Conservation (phyloP, 495 filamentous ascomycete genomes). For the Aspergillus asperescens region DNA sequence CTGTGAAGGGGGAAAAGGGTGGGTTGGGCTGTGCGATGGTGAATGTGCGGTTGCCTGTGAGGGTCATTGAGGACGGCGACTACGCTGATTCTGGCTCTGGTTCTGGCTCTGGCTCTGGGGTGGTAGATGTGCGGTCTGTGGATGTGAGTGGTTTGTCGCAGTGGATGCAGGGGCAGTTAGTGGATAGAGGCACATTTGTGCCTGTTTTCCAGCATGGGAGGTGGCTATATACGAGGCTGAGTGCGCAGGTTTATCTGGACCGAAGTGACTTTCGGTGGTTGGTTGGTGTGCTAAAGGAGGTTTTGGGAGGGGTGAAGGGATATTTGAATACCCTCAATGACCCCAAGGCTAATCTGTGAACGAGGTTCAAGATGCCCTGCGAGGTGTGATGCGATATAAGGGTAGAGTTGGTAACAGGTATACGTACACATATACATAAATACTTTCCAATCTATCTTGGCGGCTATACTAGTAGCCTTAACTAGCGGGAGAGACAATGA, state of each 20-base stretch:
- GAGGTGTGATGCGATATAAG: no score
- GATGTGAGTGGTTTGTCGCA: slow-evolving; percentile 34
- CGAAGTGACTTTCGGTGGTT: slow-evolving; percentile 71
- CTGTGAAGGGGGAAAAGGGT: slow-evolving; percentile 43
- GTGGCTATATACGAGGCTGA: slow-evolving; percentile 64
- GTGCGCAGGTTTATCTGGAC: slow-evolving; percentile 76
- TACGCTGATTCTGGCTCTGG: no score
- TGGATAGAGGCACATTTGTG: slow-evolving; percentile 64
- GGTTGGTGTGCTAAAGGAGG: slow-evolving; percentile 51
- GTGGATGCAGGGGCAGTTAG: slow-evolving; percentile 55
- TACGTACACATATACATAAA: no score
- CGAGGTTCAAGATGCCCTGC: no score
- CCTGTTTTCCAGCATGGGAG: slow-evolving; percentile 55
- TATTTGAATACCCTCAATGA: slow-evolving; percentile 31
- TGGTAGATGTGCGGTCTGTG: slow-evolving; percentile 27
- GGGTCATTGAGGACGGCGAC: slow-evolving; percentile 22
- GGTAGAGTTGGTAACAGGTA: no score
- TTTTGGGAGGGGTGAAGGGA: slow-evolving; percentile 56
- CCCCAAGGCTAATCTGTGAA: not conserved
- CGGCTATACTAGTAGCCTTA: no score
- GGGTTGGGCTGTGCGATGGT: slow-evolving; percentile 53
- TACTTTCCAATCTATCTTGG: no score
- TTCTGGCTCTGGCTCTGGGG: not conserved
- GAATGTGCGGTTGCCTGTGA: slow-evolving; percentile 71
- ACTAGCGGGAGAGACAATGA: slow-evolving; percentile 2